phyloP scores from a whole-genome alignment of 2,329 filamentous ascomycete species.

The Calonectria pauciramosa region DNA sequence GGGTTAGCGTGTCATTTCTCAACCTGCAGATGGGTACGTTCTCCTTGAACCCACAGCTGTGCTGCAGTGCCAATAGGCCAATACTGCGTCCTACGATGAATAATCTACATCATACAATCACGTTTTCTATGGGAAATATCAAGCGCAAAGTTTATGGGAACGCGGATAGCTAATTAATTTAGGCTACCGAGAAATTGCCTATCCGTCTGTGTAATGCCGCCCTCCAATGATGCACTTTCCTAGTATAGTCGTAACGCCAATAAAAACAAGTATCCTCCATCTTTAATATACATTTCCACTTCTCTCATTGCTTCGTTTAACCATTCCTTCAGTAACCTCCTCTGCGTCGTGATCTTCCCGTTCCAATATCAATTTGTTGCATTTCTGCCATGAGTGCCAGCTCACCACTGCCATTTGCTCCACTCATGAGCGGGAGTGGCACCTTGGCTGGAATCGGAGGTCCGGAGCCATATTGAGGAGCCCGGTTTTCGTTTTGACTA shows the following conservation, averaged over 20 bases:
- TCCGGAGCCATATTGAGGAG: conserved; percentile 54
- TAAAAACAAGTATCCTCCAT: conserved; percentile 7
- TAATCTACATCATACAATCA: background rate
- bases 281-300: conserved; percentile 43
- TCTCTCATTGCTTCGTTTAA: conserved; percentile 33
- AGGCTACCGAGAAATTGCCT: background rate
- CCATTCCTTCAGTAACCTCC: conserved; percentile 57
- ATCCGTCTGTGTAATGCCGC: conserved; percentile 1
- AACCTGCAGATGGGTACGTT: background rate
- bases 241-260: conserved; percentile 8
- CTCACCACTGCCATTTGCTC: conserved; percentile 58
- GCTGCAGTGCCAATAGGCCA: background rate
- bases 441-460: conserved; percentile 81
- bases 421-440: conserved; percentile 66
- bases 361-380: conserved; percentile 76
- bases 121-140: background rate
- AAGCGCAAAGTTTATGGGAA: background rate
- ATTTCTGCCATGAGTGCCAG: conserved; percentile 79
- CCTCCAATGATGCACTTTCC: conserved; percentile 5
- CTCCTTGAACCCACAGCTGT: background rate
- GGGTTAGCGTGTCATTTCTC: background rate
- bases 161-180: background rate
- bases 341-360: conserved; percentile 68
- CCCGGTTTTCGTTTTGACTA: conserved; percentile 66
- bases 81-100: background rate